Percentiles rank a stretch among this genome's conserved stretches.
Evolutionary conservation across 2,329 filamentous ascomycete genomes (phyloP).

Genomic region (Alternaria triticimaculans): DNA sequence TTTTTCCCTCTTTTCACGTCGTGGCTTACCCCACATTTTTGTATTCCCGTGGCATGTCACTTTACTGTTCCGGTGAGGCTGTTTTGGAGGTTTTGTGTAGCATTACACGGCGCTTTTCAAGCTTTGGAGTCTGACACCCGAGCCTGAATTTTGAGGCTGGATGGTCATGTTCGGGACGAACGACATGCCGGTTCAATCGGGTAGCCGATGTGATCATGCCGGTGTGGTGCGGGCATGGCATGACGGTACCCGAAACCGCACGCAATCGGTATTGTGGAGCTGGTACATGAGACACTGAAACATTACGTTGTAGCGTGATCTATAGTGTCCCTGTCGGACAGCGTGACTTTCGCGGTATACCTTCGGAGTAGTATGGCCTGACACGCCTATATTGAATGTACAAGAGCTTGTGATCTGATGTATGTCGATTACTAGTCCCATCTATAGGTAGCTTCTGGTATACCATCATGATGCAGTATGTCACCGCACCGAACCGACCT

Average conservation of each 20-base stretch:
- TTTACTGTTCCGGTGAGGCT: conserved; percentile 25
- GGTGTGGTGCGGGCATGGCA: background rate
- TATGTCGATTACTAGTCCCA: background rate
- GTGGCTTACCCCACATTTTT: conserved; percentile 34
- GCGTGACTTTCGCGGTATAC: background rate
- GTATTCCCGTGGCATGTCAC: conserved; percentile 17
- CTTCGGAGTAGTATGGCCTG: background rate
- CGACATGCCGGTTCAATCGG: background rate
- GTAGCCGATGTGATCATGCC: background rate
- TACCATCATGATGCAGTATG: background rate
- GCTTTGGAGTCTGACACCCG: background rate
- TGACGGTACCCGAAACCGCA: background rate
- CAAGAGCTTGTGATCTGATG: background rate
- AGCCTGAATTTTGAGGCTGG: background rate
- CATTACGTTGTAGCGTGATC: background rate
- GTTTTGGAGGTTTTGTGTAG: conserved; percentile 1
- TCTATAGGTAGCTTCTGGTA: background rate
- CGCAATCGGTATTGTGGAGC: background rate
- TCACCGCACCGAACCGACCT: background rate
- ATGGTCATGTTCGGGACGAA: background rate
- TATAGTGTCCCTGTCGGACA: background rate
- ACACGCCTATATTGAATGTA: background rate
- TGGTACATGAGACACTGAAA: background rate
- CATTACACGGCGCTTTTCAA: background rate
- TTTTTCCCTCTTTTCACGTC: background rate